Base-by-base conservation (phyloP, 345 rosid genomes). In the Ceriops zippeliana region DNA sequence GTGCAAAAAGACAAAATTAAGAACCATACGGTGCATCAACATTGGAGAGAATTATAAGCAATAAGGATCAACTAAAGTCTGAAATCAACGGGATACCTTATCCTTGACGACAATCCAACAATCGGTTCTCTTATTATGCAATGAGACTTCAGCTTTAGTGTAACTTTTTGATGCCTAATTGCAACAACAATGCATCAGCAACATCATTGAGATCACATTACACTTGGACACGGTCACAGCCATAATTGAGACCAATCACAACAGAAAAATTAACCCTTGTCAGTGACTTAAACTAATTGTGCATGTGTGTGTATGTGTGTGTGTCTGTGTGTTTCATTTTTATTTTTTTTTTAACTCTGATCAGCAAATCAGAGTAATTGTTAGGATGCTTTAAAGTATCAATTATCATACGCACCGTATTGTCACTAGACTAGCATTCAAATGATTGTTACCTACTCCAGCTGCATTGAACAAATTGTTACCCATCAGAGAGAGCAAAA, bases 91-190 rank as follows among this genome's bases (percentile, higher is more conserved):
- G 26, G 4, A 56, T 76, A 89, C 96, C 92, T 77, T 91, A 68
- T 84, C 84, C 77, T 90, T 89, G 71, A 95, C 77, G 70, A 95
- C 88, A 63, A 90, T 80, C 99, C 99, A 95, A 70, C 97, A 95
- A 74, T 95, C 93, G 21, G 83, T 74, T 81, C 93, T 88, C 79
- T 82, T 91, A 75, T 90, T 79, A 75, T 95, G 97, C 62, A 65
- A 31, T 37, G 91, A 60, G 5, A 91, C 73, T 72, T 95, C 96
- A 32, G 75, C 65, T 70, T 86, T 88, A 62, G 57, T 62, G 66
- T 67, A 72, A 13, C 28, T 17, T 52, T 35, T 67, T 15, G 35
- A 27, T 62, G 27, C 80, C 80, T 76, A 38, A 42, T 8, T 57
- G 56, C 7, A 49, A 47, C 26, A 63, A 68, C 19, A 28, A 10